phyloP scores from a whole-genome alignment of 1,284 basidiomycete species.

The Irpex sp. region DNA sequence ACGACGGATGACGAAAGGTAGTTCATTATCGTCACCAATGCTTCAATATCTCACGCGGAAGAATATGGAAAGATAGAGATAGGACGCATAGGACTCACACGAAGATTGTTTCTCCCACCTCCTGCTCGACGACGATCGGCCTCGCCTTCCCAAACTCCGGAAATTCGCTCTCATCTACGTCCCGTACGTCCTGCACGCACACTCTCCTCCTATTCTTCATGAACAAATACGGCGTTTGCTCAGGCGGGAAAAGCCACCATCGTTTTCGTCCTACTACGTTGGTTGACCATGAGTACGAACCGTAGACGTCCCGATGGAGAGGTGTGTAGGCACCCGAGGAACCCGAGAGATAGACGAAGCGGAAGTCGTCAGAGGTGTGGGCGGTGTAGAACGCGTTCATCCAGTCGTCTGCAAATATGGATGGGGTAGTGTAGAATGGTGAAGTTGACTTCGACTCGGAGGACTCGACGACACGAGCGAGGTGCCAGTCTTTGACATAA shows the following conservation, averaged over 20 bases:
- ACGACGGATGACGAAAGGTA: background rate
- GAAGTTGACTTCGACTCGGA: background rate
- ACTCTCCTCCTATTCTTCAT: constrained; percentile 17
- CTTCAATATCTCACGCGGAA: background rate
- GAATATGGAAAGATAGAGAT: background rate
- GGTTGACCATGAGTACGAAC: constrained; percentile 30
- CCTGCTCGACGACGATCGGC: constrained; percentile 24
- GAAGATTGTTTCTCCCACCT: constrained; percentile 26
- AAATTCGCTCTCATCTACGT: constrained; percentile 17
- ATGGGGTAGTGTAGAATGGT: constrained; percentile 24
- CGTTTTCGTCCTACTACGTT: constrained; percentile 26
- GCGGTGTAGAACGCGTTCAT: constrained; percentile 28
- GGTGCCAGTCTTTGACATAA: constrained; percentile 30
- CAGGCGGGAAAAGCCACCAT: constrained; percentile 29
- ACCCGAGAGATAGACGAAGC: constrained; percentile 26
- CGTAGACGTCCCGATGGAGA: constrained; percentile 28
- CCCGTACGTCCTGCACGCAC: constrained; percentile 22
- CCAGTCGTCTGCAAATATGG: constrained; percentile 28
- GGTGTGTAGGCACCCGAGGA: constrained; percentile 26
- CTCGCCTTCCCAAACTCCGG: constrained; percentile 16
- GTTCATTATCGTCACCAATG: no score
- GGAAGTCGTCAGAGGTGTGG: constrained; percentile 26
- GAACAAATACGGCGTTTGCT: constrained; percentile 22
- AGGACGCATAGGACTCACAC: constrained; percentile 15
- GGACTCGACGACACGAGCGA: constrained; percentile 15